Evolutionary conservation across 192 early-diverging fungal genomes (phyloP).

Genomic region (Rhizoclosmatium sp.): DNA sequence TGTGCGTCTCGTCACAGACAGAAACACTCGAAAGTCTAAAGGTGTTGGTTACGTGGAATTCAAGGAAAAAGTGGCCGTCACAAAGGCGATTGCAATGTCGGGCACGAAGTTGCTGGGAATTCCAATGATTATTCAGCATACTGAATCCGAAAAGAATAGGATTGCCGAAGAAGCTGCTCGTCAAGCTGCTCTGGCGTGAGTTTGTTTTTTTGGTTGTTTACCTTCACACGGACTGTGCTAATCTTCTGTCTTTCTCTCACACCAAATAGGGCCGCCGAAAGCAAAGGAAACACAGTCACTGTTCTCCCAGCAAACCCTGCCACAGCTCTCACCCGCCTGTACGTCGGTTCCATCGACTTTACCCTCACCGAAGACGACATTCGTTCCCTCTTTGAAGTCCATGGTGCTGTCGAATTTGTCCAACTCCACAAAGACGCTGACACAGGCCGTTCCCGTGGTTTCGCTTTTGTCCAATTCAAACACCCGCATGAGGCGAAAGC

Average conservation of each 20-base stretch:
- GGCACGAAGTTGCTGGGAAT: slow-evolving; percentile 89
- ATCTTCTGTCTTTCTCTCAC: neutral
- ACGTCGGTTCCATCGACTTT: slow-evolving; percentile 57
- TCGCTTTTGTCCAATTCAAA: slow-evolving; percentile 83
- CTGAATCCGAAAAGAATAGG: slow-evolving; percentile 94
- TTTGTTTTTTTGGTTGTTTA: neutral
- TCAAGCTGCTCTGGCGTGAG: slow-evolving; percentile 33
- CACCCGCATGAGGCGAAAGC: slow-evolving; percentile 74
- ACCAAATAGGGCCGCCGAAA: slow-evolving; percentile 43
- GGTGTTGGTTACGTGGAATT: slow-evolving; percentile 98
- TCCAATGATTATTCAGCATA: slow-evolving; percentile 91
- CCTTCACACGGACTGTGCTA: neutral
- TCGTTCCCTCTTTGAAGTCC: slow-evolving; percentile 79
- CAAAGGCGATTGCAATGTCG: slow-evolving; percentile 82
- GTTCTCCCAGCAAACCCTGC: neutral
- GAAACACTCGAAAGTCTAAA: slow-evolving; percentile 75
- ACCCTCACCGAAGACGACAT: slow-evolving; percentile 73
- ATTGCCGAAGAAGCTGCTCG: slow-evolving; percentile 57
- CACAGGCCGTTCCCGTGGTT: slow-evolving; percentile 77
- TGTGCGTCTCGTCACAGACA: slow-evolving; percentile 85
- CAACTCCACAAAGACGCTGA: slow-evolving; percentile 79
- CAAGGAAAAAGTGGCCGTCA: slow-evolving; percentile 84
- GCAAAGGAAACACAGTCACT: slow-evolving; percentile 23
- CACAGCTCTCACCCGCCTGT: slow-evolving; percentile 45
- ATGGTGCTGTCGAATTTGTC: slow-evolving; percentile 86